Base-by-base conservation (phyloP, 768 basidiomycete species). In the Xanthoconium purpureum region DNA sequence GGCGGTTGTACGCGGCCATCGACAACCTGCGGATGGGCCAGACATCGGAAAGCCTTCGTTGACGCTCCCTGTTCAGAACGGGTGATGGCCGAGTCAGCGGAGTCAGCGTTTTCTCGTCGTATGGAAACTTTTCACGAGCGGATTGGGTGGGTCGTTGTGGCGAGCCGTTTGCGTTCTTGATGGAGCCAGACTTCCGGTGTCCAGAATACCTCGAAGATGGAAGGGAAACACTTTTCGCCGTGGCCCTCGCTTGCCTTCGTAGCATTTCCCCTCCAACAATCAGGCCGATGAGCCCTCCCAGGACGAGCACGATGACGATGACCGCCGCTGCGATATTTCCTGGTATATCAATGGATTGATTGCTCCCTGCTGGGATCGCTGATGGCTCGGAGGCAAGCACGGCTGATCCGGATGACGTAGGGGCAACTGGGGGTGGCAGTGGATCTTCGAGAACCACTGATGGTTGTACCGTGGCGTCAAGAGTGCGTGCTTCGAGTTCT, bases 201-300 rank as follows among this genome's bases (percentile, higher is more conserved):
- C 59, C 40, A 18, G 36, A 18, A 11, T 47, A 44, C 37, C 30
- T 37, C 28, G 57, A 40, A 7, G 33, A 29, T 1, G 38, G 46
- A 28, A 52, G n/a, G 12, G 37, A 32, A 12, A 7, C 28, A 3
- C 10, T n/a, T 35, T 36, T n/a, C 2, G 12, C 35, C 13, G 45
- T 35, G 28, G 32, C 28, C 44, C 30, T 64, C 39, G 56, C 37
- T 39, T 38, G 54, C 52, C 64, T 58, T 55, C 68, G 71, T 39
- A 72, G 20, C 30, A 63, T 47, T 51, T 61, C 62, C 13, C 71
- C 71, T 48, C 59, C 71, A 14, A 66, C 7, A n/a, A 66, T 43
- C 53, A 71, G 36, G 33, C 69, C 63, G 11, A 71, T 30, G 15
- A 71, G 60, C 17, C 66, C 62, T 3, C 68, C 68, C 33, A 71